Conservation (phyloP, 805 yeast species). For the Monosporozyma aerobia region DNA sequence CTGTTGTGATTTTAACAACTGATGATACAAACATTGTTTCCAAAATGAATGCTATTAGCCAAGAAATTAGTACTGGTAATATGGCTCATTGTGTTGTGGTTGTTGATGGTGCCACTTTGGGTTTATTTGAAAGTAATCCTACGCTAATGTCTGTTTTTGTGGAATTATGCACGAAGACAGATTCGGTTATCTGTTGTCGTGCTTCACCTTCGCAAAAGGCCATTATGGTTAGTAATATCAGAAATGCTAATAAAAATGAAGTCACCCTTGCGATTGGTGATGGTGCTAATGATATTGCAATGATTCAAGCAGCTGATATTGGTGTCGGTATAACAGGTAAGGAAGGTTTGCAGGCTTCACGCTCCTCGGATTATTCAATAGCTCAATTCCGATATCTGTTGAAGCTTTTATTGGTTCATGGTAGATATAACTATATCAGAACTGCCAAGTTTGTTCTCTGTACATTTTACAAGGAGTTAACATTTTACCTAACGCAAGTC, state of each 20-base stretch:
- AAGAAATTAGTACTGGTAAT: conserved; percentile 59
- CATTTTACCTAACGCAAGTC: conserved; percentile 83
- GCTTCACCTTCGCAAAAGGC: conserved; percentile 98
- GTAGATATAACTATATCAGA: conserved; percentile 88
- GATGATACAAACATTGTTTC: conserved; percentile 53
- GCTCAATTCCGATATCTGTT: conserved; percentile 85
- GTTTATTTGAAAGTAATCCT: conserved; percentile 62
- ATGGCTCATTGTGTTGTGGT: conserved; percentile 94
- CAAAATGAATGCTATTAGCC: conserved; percentile 63
- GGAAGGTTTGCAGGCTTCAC: conserved; percentile 94
- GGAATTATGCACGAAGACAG: conserved; percentile 77
- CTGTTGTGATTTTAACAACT: conserved; percentile 60
- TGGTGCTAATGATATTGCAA: conserved; percentile 98
- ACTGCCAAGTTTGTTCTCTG: conserved; percentile 86
- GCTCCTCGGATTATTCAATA: conserved; percentile 88
- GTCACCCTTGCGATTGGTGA: conserved; percentile 96
- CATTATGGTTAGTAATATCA: conserved; percentile 70
- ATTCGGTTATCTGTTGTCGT: conserved; percentile 89
- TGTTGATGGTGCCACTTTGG: conserved; percentile 84
- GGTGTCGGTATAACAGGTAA: conserved; percentile 97
- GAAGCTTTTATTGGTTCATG: conserved; percentile 84
- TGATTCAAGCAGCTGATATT: conserved; percentile 97
- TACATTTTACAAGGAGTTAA: conserved; percentile 88
- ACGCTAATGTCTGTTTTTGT: conserved; percentile 66
- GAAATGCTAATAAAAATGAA: conserved; percentile 53